A percentile compares a stretch with the other conserved stretches of the same genome.
Conservation (phyloP, 2,329 filamentous ascomycete species). For the Bisporella sp. region DNA sequence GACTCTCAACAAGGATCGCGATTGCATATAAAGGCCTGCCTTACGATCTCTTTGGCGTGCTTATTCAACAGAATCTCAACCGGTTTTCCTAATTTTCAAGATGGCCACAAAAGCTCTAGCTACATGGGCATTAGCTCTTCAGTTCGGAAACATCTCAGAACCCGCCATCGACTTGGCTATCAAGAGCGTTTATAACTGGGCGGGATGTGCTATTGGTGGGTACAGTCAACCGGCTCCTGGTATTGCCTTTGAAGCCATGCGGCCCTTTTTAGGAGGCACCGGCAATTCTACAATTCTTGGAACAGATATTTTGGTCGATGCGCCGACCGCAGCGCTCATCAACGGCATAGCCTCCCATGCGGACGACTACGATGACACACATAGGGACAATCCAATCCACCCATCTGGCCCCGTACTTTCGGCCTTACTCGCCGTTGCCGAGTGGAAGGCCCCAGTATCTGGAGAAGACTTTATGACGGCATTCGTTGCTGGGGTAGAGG, state of each 20-base stretch:
- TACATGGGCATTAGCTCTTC: constrained; percentile 38
- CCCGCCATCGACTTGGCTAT: constrained; percentile 37
- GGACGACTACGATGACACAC: constrained; percentile 51
- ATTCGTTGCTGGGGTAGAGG: constrained; percentile 44
- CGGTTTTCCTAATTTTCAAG: background rate
- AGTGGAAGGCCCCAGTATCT: constrained; percentile 32
- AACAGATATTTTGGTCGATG: constrained; percentile 29
- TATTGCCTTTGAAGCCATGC: constrained; percentile 16
- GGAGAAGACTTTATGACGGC: constrained; percentile 43
- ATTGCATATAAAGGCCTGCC: no score
- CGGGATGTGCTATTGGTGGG: constrained; percentile 45
- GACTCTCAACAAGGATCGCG: no score
- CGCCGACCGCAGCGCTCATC: constrained; percentile 42
- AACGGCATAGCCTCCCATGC: constrained; percentile 50
- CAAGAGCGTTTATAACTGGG: constrained; percentile 46
- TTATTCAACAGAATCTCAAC: no score
- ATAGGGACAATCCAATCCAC: constrained; percentile 49
- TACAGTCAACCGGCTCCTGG: constrained; percentile 24
- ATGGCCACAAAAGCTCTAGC: constrained; percentile 20
- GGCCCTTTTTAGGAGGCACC: constrained; percentile 26
- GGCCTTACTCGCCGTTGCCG: constrained; percentile 41
- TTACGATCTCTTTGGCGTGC: no score
- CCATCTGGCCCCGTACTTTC: constrained; percentile 43
- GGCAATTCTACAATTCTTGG: constrained; percentile 28
- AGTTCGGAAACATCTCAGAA: constrained; percentile 32